Conservation (phyloP, 2,329 filamentous ascomycete genomes). For the Calonectria honghensis region DNA sequence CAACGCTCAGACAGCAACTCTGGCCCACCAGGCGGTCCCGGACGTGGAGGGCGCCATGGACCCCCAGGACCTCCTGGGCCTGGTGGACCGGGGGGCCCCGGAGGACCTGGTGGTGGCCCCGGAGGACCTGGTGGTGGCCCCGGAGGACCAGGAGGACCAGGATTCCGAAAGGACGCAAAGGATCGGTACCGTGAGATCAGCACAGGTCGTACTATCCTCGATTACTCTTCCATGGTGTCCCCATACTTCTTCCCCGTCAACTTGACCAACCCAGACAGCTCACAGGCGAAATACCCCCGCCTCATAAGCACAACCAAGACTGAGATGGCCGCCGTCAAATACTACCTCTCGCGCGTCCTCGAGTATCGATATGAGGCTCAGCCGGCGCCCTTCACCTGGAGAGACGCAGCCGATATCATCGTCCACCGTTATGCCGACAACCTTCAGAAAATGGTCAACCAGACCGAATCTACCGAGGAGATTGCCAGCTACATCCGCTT, state of each 20-base stretch:
- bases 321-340: constrained; percentile 23
- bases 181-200: constrained; percentile 62
- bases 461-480: constrained; percentile 41
- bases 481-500: constrained; percentile 55
- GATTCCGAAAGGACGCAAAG: constrained; percentile 57
- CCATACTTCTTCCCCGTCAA: constrained; percentile 65
- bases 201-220: constrained; percentile 57
- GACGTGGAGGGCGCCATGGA: background rate
- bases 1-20: constrained; percentile 55
- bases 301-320: constrained; percentile 41
- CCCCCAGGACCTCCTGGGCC: constrained; percentile 11
- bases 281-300: constrained; percentile 37
- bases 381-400: constrained; percentile 70
- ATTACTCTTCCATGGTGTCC: constrained; percentile 65
- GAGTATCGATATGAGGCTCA: constrained; percentile 16
- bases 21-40: background rate
- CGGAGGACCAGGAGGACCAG: background rate
- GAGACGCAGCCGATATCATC: constrained; percentile 76
- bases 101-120: background rate
- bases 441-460: constrained; percentile 62
- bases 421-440: constrained; percentile 74
- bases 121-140: background rate
- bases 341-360: constrained; percentile 25
- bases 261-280: constrained; percentile 58
- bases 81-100: background rate